These are phyloP conservation scores for Leishmania gerbilli DNA, from an alignment of 208 protist genomes.

Conservation along the genomic window DNA sequence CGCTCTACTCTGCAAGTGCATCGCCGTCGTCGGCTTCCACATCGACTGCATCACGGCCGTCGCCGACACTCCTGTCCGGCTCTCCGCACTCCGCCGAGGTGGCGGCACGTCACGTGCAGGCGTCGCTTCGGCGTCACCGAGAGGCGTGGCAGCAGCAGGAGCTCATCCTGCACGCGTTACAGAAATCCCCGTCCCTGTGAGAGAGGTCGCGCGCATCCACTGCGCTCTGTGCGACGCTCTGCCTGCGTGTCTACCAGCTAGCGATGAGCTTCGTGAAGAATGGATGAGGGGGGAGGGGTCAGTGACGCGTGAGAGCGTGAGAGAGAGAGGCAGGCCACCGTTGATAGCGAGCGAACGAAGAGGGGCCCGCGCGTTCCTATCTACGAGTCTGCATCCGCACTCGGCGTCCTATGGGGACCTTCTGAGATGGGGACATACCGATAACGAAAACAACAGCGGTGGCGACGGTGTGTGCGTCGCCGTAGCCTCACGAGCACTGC, in stretches of 20 bases:
- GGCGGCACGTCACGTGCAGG: conserved; percentile 25
- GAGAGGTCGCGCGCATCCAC: not conserved
- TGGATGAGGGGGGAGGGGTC: not conserved
- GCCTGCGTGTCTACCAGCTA: not conserved
- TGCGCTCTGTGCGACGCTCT: not conserved
- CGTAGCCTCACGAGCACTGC: not conserved
- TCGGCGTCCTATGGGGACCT: not conserved
- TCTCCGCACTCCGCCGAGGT: conserved; percentile 22
- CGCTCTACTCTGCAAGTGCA: not conserved
- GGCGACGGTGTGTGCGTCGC: not conserved
- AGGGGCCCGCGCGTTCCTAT: not conserved
- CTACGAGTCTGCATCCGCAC: not conserved
- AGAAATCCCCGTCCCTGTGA: conserved; percentile 17
- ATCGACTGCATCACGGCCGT: not conserved
- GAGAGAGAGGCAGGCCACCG: not conserved
- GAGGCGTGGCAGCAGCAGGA: conserved; percentile 34
- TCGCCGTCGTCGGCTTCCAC: conserved; percentile 1
- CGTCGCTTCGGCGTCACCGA: conserved; percentile 27
- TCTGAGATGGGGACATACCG: not conserved
- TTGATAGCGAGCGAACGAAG: not conserved
- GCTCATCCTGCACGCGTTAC: conserved; percentile 27
- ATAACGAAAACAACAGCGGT: not conserved
- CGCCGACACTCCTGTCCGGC: not conserved
- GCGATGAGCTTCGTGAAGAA: not conserved
- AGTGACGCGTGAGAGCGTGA: not conserved